Conservation (phyloP, 352 stramenopile genomes). For the Globisporangium spinosum region DNA sequence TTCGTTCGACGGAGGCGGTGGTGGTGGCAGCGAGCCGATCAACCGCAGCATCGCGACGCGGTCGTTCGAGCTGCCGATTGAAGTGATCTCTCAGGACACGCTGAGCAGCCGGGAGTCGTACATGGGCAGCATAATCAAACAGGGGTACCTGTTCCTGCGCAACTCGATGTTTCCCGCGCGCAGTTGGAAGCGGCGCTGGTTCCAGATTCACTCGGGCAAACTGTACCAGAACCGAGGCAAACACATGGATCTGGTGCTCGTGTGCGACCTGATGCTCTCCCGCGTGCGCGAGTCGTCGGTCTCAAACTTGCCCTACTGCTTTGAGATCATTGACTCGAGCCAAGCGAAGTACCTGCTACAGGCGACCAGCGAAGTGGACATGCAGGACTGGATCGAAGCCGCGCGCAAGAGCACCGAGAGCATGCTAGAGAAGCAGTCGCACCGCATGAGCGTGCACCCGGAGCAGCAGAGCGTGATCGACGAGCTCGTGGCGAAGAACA, state of each 20-base stretch:
- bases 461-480: slow-evolving; percentile 71
- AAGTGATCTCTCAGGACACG: slow-evolving; percentile 75
- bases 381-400: slow-evolving; percentile 81
- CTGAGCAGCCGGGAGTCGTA: slow-evolving; percentile 42
- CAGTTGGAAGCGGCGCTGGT: slow-evolving; percentile 86
- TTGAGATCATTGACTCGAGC: slow-evolving; percentile 84
- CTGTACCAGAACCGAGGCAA: slow-evolving; percentile 80
- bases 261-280: slow-evolving; percentile 82
- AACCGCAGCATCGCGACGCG: slow-evolving; percentile 23
- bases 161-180: slow-evolving; percentile 78
- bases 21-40: neutral
- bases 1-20: slow-evolving; percentile 26
- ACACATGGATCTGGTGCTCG: slow-evolving; percentile 68
- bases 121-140: slow-evolving; percentile 48
- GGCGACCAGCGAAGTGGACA: slow-evolving; percentile 65
- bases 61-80: slow-evolving; percentile 62
- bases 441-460: slow-evolving; percentile 79
- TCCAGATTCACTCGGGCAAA: slow-evolving; percentile 85
- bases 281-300: slow-evolving; percentile 58
- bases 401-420: slow-evolving; percentile 75
- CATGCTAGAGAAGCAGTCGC: slow-evolving; percentile 79
- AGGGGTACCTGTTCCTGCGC: slow-evolving; percentile 85
- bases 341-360: slow-evolving; percentile 77
- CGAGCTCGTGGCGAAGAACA: slow-evolving; percentile 54
- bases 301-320: slow-evolving; percentile 62